Evolutionary conservation across 1,139 yeast genomes (phyloP).

Genomic region (Yamadazyma dushanensis): DNA sequence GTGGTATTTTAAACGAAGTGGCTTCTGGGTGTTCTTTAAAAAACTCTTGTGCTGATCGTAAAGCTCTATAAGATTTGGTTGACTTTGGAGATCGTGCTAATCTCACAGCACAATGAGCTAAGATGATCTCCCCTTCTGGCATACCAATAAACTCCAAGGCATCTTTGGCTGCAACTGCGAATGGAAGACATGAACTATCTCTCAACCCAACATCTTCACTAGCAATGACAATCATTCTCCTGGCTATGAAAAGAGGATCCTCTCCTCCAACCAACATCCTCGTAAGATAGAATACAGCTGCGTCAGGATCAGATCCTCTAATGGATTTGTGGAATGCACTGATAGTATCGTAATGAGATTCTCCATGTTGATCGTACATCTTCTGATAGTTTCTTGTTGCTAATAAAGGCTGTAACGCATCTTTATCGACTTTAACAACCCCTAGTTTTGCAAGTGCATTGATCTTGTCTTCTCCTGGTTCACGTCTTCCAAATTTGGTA

Average conservation of each 20-base stretch:
- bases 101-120: conserved; percentile 91
- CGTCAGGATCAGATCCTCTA: conserved; percentile 86
- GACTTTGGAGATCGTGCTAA: conserved; percentile 85
- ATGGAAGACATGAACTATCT: conserved; percentile 82
- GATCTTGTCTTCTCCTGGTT: conserved; percentile 20
- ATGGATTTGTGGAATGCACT: conserved; percentile 92
- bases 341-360: conserved; percentile 89
- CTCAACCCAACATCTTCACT: conserved; percentile 86
- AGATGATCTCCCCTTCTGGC: conserved; percentile 90
- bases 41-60: conserved; percentile 61
- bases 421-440: conserved; percentile 33
- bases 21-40: conserved; percentile 63
- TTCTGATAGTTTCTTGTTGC: conserved; percentile 49
- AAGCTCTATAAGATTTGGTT: conserved; percentile 79
- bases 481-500: conserved; percentile 23
- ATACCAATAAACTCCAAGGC: conserved; percentile 92
- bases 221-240: conserved; percentile 91
- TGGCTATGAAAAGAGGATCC: conserved; percentile 86
- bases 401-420: conserved; percentile 40
- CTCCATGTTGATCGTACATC: conserved; percentile 85
- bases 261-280: conserved; percentile 92
- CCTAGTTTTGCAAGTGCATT: conserved; percentile 22
- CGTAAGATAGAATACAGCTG: conserved; percentile 81
- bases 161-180: conserved; percentile 82
- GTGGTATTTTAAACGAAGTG: conserved; percentile 64